Conservation (phyloP, 2,329 filamentous ascomycete species). For the Ophiocordyceps camponoti-leonardi region DNA sequence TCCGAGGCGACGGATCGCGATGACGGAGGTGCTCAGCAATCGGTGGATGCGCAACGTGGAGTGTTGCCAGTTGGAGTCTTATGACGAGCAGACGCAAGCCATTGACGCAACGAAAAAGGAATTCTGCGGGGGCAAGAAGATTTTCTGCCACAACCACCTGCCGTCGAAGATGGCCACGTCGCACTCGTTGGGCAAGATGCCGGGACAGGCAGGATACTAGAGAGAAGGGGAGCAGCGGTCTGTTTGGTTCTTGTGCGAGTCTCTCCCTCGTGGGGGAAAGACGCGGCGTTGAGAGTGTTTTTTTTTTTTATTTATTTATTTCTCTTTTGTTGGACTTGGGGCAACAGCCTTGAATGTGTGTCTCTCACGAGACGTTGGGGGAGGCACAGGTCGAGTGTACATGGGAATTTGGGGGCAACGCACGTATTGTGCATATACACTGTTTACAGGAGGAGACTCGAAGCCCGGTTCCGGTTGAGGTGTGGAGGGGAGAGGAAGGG, state of each 20-base stretch:
- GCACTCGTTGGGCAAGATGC: conserved; percentile 37
- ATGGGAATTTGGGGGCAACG: too few species aligned
- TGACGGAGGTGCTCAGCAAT: conserved; percentile 50
- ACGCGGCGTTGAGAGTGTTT: neutral
- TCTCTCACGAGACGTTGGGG: too few species aligned
- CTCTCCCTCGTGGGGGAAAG: too few species aligned
- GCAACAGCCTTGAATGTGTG: too few species aligned
- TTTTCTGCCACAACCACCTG: conserved; percentile 41
- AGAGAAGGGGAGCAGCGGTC: neutral
- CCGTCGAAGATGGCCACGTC: conserved; percentile 26
- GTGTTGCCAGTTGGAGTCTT: conserved; percentile 60
- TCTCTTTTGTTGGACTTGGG: too few species aligned
- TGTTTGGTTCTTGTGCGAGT: too few species aligned
- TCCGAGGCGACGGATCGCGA: conserved; percentile 51
- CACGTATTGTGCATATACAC: too few species aligned
- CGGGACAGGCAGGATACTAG: conserved; percentile 36
- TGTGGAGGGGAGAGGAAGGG: too few species aligned
- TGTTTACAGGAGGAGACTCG: too few species aligned
- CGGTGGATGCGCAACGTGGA: conserved; percentile 60
- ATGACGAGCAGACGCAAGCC: conserved; percentile 41
- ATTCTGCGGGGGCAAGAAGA: conserved; percentile 25
- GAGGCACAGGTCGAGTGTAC: too few species aligned
- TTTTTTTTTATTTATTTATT: too few species aligned
- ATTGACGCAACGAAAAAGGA: conserved; percentile 47
- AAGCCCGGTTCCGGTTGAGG: too few species aligned